Evolutionary conservation across 495 filamentous ascomycete genomes (phyloP).

Genomic region (Letharia columbiana): DNA sequence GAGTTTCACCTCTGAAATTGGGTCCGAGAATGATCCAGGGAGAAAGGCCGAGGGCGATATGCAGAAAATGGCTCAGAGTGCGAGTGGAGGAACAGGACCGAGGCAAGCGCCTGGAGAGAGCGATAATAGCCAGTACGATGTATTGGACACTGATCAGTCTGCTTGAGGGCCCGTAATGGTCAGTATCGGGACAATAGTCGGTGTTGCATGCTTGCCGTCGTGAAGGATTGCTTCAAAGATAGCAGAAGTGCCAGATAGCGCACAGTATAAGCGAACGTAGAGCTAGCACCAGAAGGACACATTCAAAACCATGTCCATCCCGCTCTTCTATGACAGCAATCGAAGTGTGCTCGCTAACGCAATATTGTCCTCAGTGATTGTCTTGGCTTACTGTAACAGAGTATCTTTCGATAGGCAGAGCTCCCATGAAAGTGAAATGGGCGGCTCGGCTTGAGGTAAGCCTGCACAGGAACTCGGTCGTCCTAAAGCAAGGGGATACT

Average conservation of each 20-base stretch:
- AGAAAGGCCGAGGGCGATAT: conserved; percentile 44
- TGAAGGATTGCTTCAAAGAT: too few species aligned
- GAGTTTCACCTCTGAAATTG: conserved; percentile 53
- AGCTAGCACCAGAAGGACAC: background rate
- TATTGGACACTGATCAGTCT: conserved; percentile 39
- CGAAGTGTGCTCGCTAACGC: background rate
- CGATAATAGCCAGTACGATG: conserved; percentile 36
- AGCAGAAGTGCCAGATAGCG: background rate
- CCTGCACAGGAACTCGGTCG: background rate
- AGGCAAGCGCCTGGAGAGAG: conserved; percentile 36
- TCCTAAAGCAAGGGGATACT: background rate
- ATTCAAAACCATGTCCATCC: background rate
- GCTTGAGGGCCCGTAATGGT: background rate
- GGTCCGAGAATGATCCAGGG: conserved; percentile 54
- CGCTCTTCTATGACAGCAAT: background rate
- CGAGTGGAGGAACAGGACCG: conserved; percentile 30
- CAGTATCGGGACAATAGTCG: background rate
- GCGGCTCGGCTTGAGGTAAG: background rate
- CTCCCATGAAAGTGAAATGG: background rate
- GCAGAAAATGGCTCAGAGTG: conserved; percentile 37
- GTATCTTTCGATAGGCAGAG: background rate
- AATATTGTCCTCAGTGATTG: background rate
- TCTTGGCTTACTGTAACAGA: background rate
- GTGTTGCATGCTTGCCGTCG: background rate
- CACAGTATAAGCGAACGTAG: background rate